These are phyloP conservation scores for Wickerhamiella infanticola DNA, from an alignment of 1,139 yeast genomes.

Conservation along the genomic window DNA sequence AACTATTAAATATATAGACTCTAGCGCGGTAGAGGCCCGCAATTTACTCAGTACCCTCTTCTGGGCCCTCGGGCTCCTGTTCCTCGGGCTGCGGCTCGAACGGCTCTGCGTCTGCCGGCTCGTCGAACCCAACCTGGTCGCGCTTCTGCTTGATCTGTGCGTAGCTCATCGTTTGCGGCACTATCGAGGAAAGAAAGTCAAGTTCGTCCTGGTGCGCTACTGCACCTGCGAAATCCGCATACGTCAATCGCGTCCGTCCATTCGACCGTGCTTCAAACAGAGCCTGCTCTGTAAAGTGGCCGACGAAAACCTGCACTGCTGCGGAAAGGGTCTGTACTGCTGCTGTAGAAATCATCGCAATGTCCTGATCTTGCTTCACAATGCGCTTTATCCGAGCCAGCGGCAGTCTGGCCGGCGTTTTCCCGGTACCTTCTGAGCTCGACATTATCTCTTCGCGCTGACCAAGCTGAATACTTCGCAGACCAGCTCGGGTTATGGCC, in stretches of 20 bases:
- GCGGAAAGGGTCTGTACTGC: slow-evolving; percentile 76
- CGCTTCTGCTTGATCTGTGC: slow-evolving; percentile 11
- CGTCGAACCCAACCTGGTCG: slow-evolving; percentile 9
- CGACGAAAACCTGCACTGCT: slow-evolving; percentile 76
- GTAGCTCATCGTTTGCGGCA: slow-evolving; percentile 21
- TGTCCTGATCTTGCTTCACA: slow-evolving; percentile 76
- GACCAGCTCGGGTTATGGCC: background rate
- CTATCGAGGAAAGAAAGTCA: slow-evolving; percentile 35
- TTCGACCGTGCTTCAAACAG: slow-evolving; percentile 51
- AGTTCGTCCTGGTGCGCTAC: slow-evolving; percentile 53
- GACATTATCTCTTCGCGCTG: background rate
- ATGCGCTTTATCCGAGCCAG: slow-evolving; percentile 69
- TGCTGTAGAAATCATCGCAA: slow-evolving; percentile 54
- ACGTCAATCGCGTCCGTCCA: slow-evolving; percentile 52
- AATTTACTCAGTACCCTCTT: background rate
- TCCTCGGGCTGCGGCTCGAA: background rate
- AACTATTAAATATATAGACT: background rate
- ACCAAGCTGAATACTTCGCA: background rate
- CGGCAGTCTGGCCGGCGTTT: slow-evolving; percentile 32
- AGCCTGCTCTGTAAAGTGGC: slow-evolving; percentile 70
- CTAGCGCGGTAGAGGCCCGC: background rate
- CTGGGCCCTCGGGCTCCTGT: background rate
- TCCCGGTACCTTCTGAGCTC: background rate
- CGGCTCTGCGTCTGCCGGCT: background rate
- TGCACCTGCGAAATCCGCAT: slow-evolving; percentile 62